Percentiles rank a stretch among this genome's conserved stretches.
phyloP scores from a whole-genome alignment of 306 rosid genomes.

The Neltuma alba region DNA sequence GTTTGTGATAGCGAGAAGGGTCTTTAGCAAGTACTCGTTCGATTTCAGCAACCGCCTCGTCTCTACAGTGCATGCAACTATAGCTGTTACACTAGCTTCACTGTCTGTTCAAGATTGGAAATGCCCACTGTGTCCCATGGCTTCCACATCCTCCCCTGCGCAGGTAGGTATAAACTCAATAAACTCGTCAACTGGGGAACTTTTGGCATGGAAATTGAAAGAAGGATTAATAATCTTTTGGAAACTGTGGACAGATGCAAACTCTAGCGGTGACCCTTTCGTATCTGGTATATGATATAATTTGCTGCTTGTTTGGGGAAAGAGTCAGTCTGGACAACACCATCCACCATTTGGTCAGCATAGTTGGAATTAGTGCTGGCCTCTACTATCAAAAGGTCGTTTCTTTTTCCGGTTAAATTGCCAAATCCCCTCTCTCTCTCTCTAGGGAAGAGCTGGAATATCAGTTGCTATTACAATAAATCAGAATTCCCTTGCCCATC shows the following conservation, averaged over 20 bases:
- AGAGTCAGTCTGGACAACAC: slow-evolving; percentile 57
- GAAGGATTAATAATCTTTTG: not conserved
- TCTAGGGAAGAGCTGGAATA: not conserved
- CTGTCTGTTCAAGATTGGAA: slow-evolving; percentile 1
- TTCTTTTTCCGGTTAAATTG: not conserved
- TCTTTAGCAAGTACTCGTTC: not conserved
- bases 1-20: not conserved
- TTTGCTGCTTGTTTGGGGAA: slow-evolving; percentile 73
- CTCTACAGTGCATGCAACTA: not conserved
- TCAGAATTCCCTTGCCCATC: not conserved
- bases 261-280: slow-evolving; percentile 67
- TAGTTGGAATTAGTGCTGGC: slow-evolving; percentile 73
- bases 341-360: slow-evolving; percentile 82
- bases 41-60: not conserved
- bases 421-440: not conserved
- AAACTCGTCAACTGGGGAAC: not conserved
- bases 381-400: slow-evolving; percentile 68
- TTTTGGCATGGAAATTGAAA: not conserved
- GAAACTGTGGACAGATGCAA: slow-evolving; percentile 54
- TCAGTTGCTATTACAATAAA: not conserved
- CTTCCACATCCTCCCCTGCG: not conserved
- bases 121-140: not conserved
- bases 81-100: not conserved
- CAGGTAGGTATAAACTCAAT: not conserved
- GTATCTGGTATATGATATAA: slow-evolving; percentile 71